phyloP scores from a whole-genome alignment of 257 asterid genomes.

The Gentiana macrophylla region DNA sequence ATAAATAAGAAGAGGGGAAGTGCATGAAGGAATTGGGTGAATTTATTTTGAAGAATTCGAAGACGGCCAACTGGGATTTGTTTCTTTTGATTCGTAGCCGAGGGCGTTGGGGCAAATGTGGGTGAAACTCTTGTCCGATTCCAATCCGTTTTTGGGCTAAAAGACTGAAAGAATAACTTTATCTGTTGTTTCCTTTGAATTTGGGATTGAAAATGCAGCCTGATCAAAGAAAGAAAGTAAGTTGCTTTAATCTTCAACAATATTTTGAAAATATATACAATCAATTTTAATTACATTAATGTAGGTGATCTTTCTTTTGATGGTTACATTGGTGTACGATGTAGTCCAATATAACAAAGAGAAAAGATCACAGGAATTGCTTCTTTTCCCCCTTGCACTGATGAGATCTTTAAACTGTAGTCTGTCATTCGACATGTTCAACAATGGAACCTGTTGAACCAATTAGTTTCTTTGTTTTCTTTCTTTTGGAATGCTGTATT shows the following conservation, averaged over 20 bases:
- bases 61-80: slow-evolving; percentile 50
- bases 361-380: not conserved
- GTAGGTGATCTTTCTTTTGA: not conserved
- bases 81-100: slow-evolving; percentile 60
- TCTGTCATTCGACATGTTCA: too few species aligned
- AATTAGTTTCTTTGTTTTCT: slow-evolving; percentile 1
- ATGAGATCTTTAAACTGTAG: slow-evolving; percentile 4
- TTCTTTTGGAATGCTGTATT: too few species aligned
- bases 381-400: not conserved
- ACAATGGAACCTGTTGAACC: too few species aligned
- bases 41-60: slow-evolving; percentile 26
- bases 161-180: not conserved
- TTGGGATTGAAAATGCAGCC: slow-evolving; percentile 49
- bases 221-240: slow-evolving; percentile 78
- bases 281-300: too few species aligned
- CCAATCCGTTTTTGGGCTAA: slow-evolving; percentile 9
- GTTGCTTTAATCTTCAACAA: slow-evolving; percentile 10
- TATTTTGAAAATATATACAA: not conserved
- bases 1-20: slow-evolving; percentile 18
- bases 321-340: not conserved
- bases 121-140: slow-evolving; percentile 32
- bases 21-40: slow-evolving; percentile 54
- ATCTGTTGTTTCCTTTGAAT: slow-evolving; percentile 3
- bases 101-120: slow-evolving; percentile 76
- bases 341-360: too few species aligned